Base-by-base conservation (phyloP, 371 early-diverging fungal species). In the Sporodiniella umbellata region DNA sequence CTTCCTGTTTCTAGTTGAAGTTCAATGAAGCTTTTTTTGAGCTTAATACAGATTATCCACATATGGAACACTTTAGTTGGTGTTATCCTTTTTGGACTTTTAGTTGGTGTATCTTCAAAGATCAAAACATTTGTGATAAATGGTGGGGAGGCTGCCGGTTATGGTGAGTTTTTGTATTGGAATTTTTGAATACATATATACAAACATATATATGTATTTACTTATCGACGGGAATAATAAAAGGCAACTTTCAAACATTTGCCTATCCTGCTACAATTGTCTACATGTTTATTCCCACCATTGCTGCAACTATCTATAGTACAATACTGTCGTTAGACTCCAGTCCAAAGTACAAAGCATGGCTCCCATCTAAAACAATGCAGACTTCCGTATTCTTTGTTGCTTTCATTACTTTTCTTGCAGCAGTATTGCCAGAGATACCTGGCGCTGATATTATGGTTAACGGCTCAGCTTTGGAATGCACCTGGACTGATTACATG, bases 251-350 rank as follows among this genome's bases (percentile, higher is more conserved):
- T 43, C 60, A 49, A 46, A 54, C 59, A 18, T 73, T 73, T 51
- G 67, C 65, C 1, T 73, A 64, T 40, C 73, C 73, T 22, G 66
- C 73, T 10, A 69, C 70, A 1, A 67, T 52, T 61, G 74, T 73
- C 8, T 73, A 65, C 42, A 70, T 73, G 70, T 45, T 73, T 18
- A 67, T 73, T 17, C 68, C 74, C 0, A 53, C 53, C 11, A 50
- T 67, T 19, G 50, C 56, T 15, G 37, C 65, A 6, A 44, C 61
- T 22, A 48, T 67, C 4, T 73, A 65, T 45, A 68, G 70, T 30
- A 15, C 62, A 6, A 60, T 73, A 18, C 33, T 73, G 5, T 56
- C 56, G 1, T 67, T 51, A 18, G 74, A 73, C 49, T 46, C 42
- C 4, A 70, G 70, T 19, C 66, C 74, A 6, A 45, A 42, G 1